Conservation (phyloP, 768 basidiomycete species). For the Leccinum uliginosum region DNA sequence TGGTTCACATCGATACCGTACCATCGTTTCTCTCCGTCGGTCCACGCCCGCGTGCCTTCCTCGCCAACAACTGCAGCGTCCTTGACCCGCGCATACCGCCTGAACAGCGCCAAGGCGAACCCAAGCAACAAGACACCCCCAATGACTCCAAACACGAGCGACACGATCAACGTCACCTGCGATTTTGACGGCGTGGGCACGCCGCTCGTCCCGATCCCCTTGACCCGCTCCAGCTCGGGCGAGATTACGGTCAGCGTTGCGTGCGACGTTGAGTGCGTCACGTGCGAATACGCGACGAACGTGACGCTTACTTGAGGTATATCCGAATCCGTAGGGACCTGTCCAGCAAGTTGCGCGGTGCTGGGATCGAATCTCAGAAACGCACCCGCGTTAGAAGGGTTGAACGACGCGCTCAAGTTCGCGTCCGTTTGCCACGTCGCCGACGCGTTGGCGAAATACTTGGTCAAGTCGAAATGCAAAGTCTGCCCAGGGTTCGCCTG, state of each 20-base stretch:
- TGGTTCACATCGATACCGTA: slow-evolving; percentile 45
- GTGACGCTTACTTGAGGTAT: slow-evolving; percentile 43
- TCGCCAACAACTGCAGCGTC: slow-evolving; percentile 61
- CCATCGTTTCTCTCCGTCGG: slow-evolving; percentile 65
- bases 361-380: slow-evolving; percentile 53
- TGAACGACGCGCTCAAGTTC: slow-evolving; percentile 51
- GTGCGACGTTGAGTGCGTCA: slow-evolving; percentile 71
- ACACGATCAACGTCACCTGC: slow-evolving; percentile 53
- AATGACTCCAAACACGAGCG: slow-evolving; percentile 57
- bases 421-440: slow-evolving; percentile 38
- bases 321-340: slow-evolving; percentile 45
- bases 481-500: slow-evolving; percentile 46
- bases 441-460: slow-evolving; percentile 50
- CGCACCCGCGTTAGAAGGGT: slow-evolving; percentile 43
- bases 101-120: slow-evolving; percentile 49
- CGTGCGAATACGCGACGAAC: slow-evolving; percentile 63
- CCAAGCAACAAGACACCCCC: slow-evolving; percentile 56
- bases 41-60: slow-evolving; percentile 54
- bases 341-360: slow-evolving; percentile 49
- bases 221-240: slow-evolving; percentile 36
- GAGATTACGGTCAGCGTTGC: slow-evolving; percentile 50
- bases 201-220: slow-evolving; percentile 28
- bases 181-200: slow-evolving; percentile 42
- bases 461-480: slow-evolving; percentile 50
- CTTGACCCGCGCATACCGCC: slow-evolving; percentile 52